Evolutionary conservation across 2,329 filamentous ascomycete genomes (phyloP).

Genomic region (Aspergillus aculeatus): DNA sequence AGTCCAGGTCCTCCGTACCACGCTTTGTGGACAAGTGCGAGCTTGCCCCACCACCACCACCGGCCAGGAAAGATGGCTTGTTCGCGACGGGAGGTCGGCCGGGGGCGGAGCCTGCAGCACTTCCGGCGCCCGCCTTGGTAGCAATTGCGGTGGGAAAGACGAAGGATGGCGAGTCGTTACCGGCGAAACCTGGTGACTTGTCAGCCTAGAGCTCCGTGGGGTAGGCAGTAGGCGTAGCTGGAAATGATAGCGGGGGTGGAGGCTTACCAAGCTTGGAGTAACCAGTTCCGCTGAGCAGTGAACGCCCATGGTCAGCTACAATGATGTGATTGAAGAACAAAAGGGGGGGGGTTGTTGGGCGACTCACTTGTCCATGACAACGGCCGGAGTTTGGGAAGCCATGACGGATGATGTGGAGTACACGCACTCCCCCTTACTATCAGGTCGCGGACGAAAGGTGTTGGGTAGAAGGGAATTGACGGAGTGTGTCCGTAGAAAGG

Average conservation of each 20-base stretch:
- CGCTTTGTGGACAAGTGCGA: slow-evolving; percentile 87
- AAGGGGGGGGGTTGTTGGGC: slow-evolving; percentile 2
- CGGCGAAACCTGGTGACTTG: slow-evolving; percentile 75
- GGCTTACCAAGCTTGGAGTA: slow-evolving; percentile 94
- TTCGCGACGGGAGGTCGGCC: slow-evolving; percentile 87
- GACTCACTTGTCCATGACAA: slow-evolving; percentile 99
- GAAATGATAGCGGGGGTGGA: not conserved
- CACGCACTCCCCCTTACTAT: slow-evolving; percentile 19
- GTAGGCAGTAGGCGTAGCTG: slow-evolving; percentile 6
- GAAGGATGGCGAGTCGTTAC: slow-evolving; percentile 98
- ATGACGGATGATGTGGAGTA: slow-evolving; percentile 52
- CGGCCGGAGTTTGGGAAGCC: slow-evolving; percentile 98
- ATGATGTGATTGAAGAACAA: slow-evolving; percentile 32
- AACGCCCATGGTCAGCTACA: slow-evolving; percentile 37
- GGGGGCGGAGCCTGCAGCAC: slow-evolving; percentile 72
- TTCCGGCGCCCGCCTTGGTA: slow-evolving; percentile 74
- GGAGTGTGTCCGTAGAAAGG: not conserved
- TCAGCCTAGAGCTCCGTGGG: slow-evolving; percentile 34
- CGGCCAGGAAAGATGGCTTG: slow-evolving; percentile 92
- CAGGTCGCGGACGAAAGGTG: slow-evolving; percentile 5
- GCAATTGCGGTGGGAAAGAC: slow-evolving; percentile 99
- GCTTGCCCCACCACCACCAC: slow-evolving; percentile 77
- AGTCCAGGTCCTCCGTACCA: slow-evolving; percentile 95
- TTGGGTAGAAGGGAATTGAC: slow-evolving; percentile 1
- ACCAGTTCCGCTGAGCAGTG: slow-evolving; percentile 79